phyloP scores from a whole-genome alignment of 2,329 filamentous ascomycete species.

The Paecilomyces dactylethromorphus region DNA sequence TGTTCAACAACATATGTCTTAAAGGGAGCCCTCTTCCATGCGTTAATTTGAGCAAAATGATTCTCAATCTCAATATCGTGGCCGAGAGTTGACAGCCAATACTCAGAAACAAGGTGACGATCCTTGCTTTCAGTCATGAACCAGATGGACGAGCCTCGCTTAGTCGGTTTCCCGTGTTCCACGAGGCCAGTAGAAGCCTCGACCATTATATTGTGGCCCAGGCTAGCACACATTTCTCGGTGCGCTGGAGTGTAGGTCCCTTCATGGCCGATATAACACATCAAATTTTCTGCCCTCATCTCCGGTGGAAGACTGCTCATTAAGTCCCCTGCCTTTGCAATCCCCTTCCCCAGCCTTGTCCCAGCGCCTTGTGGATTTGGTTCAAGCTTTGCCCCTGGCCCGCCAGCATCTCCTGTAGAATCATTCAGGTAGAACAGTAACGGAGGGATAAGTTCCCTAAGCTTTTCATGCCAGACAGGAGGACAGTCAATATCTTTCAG shows the following conservation, averaged over 20 bases:
- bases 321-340: slow-evolving; percentile 74
- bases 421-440: slow-evolving; percentile 89
- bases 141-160: slow-evolving; percentile 87
- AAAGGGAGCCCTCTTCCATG: slow-evolving; percentile 92
- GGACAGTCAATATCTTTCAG: slow-evolving; percentile 97
- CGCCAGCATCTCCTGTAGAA: slow-evolving; percentile 54
- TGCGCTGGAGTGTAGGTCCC: slow-evolving; percentile 94
- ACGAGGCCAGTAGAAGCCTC: slow-evolving; percentile 64
- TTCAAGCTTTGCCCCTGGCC: slow-evolving; percentile 47
- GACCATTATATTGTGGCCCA: slow-evolving; percentile 98
- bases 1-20: slow-evolving; percentile 91
- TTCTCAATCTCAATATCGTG: slow-evolving; percentile 97
- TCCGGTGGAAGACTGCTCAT: slow-evolving; percentile 85
- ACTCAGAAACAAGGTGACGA: slow-evolving; percentile 81
- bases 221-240: slow-evolving; percentile 92
- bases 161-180: slow-evolving; percentile 63
- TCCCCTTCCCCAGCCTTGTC: slow-evolving; percentile 47
- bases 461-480: slow-evolving; percentile 71
- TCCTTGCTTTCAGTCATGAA: slow-evolving; percentile 98
- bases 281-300: slow-evolving; percentile 92
- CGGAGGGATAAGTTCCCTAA: slow-evolving; percentile 71
- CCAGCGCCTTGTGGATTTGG: slow-evolving; percentile 33
- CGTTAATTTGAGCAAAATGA: slow-evolving; percentile 91
- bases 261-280: slow-evolving; percentile 98
- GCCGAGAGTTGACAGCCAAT: slow-evolving; percentile 85